Percentiles rank a stretch among this genome's conserved stretches.
These are phyloP conservation scores for Penicillium thymicola DNA, from an alignment of 2,329 filamentous ascomycete species.

Conservation along the genomic window DNA sequence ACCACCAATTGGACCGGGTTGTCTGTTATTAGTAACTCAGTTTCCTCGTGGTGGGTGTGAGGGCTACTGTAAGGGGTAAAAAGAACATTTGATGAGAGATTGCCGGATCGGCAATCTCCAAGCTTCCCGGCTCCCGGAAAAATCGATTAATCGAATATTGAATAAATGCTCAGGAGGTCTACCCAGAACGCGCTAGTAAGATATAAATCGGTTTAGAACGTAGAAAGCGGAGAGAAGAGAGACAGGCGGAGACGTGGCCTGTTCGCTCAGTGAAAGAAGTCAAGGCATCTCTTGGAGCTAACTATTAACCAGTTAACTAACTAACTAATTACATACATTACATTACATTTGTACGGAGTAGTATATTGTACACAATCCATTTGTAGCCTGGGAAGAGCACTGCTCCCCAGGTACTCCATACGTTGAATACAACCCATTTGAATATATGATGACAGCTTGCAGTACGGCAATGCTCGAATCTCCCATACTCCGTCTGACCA, in stretches of 20 bases:
- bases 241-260: slow-evolving; percentile 26
- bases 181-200: slow-evolving; percentile 9
- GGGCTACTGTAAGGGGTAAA: slow-evolving; percentile 19
- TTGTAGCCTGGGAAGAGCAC: no score
- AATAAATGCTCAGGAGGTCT: neutral
- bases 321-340: no score
- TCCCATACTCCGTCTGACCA: neutral
- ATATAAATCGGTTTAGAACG: slow-evolving; percentile 6
- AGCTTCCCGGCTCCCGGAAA: slow-evolving; percentile 1
- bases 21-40: neutral
- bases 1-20: neutral
- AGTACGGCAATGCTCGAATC: neutral
- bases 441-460: neutral
- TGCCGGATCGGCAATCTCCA: slow-evolving; percentile 19
- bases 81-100: slow-evolving; percentile 3
- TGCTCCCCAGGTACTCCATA: neutral
- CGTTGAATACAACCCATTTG: neutral
- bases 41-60: slow-evolving; percentile 21
- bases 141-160: neutral
- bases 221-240: neutral
- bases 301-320: neutral
- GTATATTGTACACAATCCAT: no score
- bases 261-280: slow-evolving; percentile 10
- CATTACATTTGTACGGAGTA: no score
- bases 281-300: neutral